Base-by-base conservation (phyloP, 805 yeast genomes). In the Blastobotrys peoriensis region DNA sequence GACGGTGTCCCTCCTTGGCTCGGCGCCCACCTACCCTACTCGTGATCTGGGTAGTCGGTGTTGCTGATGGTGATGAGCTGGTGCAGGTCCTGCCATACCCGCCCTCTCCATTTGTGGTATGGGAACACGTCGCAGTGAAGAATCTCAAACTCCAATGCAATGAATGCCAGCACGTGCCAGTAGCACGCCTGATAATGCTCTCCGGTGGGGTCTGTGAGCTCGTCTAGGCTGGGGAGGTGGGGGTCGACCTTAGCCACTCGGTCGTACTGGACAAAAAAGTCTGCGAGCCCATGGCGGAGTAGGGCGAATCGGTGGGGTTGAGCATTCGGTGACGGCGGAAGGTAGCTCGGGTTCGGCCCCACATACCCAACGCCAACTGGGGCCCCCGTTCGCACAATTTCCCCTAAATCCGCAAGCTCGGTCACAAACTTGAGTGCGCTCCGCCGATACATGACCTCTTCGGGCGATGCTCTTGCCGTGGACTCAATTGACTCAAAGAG, bases 211-310 rank as follows among this genome's bases (percentile, higher is more conserved):
- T 40, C 38, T 2, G 43, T 40, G 19, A 40, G 34, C 38, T 40
- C 19, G 22, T 40, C 43, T 5, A 40, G 30, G 13, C 33, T 20
- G 9, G 30, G 30, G 17, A 40, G 13, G 3, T 22, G 17, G 20
- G 19, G 28, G 17, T 38, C 34, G 5, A 3, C 9, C 10, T 15
- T 13, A 8, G 47, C 33, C 15, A 27, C 13, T 6, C 10, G 27
- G 17, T 44, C 44, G 25, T 44, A 44, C 19, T 44, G 30, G 8
- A 40, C 21, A 23, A 40, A 44, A 28, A 40, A 44, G 6, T 44
- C 44, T 16, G 30, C 13, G 6, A 44, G 28, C 20, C 47, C 47
- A 22, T 36, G 35, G 16, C 37, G 37, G 8, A 16, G 20, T n/a
- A 34, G 21, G n/a, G 19, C 19, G 13, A 8, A 8, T 8, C 30